Percentiles rank a stretch among this genome's conserved stretches.
These are phyloP conservation scores for Cryptococcus sp. DNA, from an alignment of 1,284 basidiomycete species.

Conservation along the genomic window DNA sequence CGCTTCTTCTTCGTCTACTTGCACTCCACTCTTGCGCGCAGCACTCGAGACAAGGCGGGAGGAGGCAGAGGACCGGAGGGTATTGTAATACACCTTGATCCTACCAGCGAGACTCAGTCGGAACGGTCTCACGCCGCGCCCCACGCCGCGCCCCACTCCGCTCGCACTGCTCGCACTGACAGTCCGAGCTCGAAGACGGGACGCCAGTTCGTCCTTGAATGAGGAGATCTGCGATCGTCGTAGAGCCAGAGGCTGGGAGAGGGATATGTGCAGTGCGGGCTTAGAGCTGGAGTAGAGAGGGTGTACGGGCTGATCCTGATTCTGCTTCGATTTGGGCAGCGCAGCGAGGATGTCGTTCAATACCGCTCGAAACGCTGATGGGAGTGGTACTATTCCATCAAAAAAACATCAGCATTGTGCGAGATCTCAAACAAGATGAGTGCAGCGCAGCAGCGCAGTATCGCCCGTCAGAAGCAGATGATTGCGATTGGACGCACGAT, in stretches of 20 bases:
- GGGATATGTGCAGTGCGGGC: slow-evolving; percentile 45
- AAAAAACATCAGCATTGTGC: background rate
- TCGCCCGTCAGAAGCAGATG: background rate
- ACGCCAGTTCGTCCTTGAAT: slow-evolving; percentile 21
- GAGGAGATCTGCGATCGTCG: slow-evolving; percentile 37
- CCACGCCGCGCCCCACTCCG: background rate
- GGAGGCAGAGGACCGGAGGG: background rate
- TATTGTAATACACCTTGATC: slow-evolving; percentile 38
- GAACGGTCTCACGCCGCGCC: slow-evolving; percentile 12
- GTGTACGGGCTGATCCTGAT: background rate
- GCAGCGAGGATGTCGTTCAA: slow-evolving; percentile 22
- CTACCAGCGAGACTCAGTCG: slow-evolving; percentile 28
- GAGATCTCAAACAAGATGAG: background rate
- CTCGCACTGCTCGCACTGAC: background rate
- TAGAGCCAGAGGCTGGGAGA: slow-evolving; percentile 50
- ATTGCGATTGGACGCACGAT: slow-evolving; percentile 25
- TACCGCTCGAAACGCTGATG: slow-evolving; percentile 13
- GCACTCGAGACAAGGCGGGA: background rate
- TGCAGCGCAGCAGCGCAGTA: background rate
- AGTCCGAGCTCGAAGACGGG: slow-evolving; percentile 2
- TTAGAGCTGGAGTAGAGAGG: slow-evolving; percentile 27
- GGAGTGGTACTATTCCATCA: slow-evolving; percentile 21
- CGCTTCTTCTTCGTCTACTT: slow-evolving; percentile 27
- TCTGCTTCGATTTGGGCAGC: background rate
- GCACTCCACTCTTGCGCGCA: slow-evolving; percentile 2